These are phyloP conservation scores for Candolleomyces efflorescens DNA, from an alignment of 768 basidiomycete genomes.

Conservation along the genomic window DNA sequence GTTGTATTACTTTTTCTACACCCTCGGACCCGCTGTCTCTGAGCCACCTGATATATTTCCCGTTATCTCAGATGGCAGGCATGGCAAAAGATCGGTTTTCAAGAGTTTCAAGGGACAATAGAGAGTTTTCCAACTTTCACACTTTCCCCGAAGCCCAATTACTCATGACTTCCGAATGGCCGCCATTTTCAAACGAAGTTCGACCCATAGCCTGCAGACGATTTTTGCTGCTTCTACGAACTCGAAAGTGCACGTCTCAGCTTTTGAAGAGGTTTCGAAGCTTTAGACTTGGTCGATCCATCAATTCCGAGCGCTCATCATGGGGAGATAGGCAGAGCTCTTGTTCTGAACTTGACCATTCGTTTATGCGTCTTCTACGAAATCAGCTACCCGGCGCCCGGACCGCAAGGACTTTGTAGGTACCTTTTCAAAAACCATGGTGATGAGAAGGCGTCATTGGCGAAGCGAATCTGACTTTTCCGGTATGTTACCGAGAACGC, in stretches of 20 bases:
- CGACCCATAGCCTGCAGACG: no score
- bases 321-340: neutral
- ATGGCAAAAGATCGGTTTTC: neutral
- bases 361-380: neutral
- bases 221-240: neutral
- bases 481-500: neutral
- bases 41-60: no score
- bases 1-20: neutral
- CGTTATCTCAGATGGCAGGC: no score
- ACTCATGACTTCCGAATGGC: neutral
- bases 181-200: neutral
- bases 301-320: neutral
- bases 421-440: neutral
- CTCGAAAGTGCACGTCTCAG: neutral
- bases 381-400: neutral
- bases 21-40: no score
- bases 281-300: neutral
- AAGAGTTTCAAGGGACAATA: constrained; percentile 1
- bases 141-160: neutral
- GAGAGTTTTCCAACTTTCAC: neutral
- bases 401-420: neutral
- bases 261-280: neutral
- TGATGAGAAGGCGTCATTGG: neutral
- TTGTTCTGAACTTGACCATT: neutral
- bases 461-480: neutral